Evolutionary conservation across 148 eudicot genomes (phyloP).

Genomic region (Camellia japonica): DNA sequence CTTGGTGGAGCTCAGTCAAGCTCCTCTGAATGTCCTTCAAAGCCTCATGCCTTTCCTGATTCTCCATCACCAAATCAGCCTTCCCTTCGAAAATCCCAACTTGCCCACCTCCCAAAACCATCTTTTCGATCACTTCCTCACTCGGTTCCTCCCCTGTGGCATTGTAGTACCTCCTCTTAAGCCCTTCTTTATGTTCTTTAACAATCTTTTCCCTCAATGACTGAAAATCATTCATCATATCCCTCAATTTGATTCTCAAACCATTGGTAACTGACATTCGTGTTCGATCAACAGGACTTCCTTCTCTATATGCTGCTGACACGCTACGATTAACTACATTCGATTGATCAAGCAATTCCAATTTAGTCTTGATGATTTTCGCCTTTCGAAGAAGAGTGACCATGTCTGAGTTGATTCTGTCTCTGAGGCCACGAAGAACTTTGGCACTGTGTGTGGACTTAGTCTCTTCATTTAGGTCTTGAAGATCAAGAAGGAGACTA

Average conservation of each 20-base stretch:
- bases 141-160: slow-evolving; percentile 16
- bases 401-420: slow-evolving; percentile 19
- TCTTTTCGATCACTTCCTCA: slow-evolving; percentile 14
- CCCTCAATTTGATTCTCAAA: slow-evolving; percentile 15
- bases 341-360: slow-evolving; percentile 17
- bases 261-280: slow-evolving; percentile 16
- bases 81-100: slow-evolving; percentile 18
- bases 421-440: slow-evolving; percentile 16
- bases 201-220: slow-evolving; percentile 14
- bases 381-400: slow-evolving; percentile 22
- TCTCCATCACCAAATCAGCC: slow-evolving; percentile 19
- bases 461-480: slow-evolving; percentile 14
- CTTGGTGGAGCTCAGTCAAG: slow-evolving; percentile 18
- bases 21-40: slow-evolving; percentile 20
- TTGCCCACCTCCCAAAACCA: slow-evolving; percentile 12
- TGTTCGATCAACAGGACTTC: slow-evolving; percentile 18
- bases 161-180: slow-evolving; percentile 17
- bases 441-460: slow-evolving; percentile 16
- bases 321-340: slow-evolving; percentile 2
- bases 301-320: not conserved
- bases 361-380: slow-evolving; percentile 8
- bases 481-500: slow-evolving; percentile 14
- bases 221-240: slow-evolving; percentile 20
- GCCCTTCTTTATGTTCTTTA: slow-evolving; percentile 15
- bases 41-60: slow-evolving; percentile 9